Evolutionary conservation across 805 yeast species (phyloP).

Genomic region (Wickerhamiella kazuoi): DNA sequence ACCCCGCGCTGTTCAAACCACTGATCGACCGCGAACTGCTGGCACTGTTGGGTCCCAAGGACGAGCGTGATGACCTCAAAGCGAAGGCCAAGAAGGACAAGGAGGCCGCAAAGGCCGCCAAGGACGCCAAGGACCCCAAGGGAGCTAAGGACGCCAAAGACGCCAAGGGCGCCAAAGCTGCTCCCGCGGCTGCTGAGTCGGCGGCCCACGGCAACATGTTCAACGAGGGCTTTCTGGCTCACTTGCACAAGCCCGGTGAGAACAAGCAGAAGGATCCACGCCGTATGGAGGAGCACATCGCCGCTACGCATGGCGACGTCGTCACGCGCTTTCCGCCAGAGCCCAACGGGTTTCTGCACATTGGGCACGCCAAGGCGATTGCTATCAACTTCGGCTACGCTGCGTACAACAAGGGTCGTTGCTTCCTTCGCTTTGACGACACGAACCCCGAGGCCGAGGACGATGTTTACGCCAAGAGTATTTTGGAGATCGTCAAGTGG

Average conservation of each 20-base stretch:
- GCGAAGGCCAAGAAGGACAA: conserved; percentile 16
- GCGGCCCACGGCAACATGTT: conserved; percentile 37
- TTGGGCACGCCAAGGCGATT: conserved; percentile 96
- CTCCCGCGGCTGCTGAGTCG: conserved; percentile 5
- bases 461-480: conserved; percentile 71
- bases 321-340: conserved; percentile 96
- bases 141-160: conserved; percentile 23
- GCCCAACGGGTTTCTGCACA: conserved; percentile 93
- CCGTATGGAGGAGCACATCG: conserved; percentile 62
- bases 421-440: conserved; percentile 89
- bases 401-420: conserved; percentile 63
- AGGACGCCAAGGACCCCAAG: conserved; percentile 13
- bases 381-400: conserved; percentile 98
- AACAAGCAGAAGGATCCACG: conserved; percentile 84
- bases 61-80: conserved; percentile 61
- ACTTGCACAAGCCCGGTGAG: conserved; percentile 86
- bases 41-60: conserved; percentile 76
- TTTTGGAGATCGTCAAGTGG: conserved; percentile 76
- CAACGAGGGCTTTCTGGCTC: conserved; percentile 88
- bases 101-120: conserved; percentile 13
- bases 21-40: conserved; percentile 63
- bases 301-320: conserved; percentile 63
- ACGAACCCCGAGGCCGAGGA: conserved; percentile 99
- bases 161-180: conserved; percentile 5
- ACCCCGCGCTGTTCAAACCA: conserved; percentile 74